A percentile compares a stretch with the other conserved stretches of the same genome.
Conservation (phyloP, 768 basidiomycete genomes). For the Sistotremastrum niveocremeum region DNA sequence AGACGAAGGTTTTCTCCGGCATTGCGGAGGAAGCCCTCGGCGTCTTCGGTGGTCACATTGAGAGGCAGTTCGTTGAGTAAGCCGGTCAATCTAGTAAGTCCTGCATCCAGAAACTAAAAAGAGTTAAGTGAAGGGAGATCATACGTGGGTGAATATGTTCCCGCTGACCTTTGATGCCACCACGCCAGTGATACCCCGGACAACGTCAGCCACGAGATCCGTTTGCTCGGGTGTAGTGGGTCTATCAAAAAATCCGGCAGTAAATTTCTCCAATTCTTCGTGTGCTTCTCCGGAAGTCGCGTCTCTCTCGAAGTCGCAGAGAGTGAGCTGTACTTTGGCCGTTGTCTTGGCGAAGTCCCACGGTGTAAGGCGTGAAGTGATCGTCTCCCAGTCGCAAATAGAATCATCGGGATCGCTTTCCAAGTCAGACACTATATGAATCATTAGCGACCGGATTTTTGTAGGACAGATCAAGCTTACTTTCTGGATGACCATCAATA, state of each 20-base stretch:
- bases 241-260: conserved; percentile 53
- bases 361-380: conserved; percentile 58
- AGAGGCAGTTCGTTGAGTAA: conserved; percentile 19
- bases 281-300: conserved; percentile 32
- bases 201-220: conserved; percentile 74
- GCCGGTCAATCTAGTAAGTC: conserved; percentile 31
- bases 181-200: conserved; percentile 47
- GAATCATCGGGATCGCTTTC: no score
- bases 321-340: conserved; percentile 62
- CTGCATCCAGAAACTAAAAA: no score
- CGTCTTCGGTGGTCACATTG: conserved; percentile 9
- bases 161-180: conserved; percentile 53
- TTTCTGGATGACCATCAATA: no score
- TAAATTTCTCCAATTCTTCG: conserved; percentile 50
- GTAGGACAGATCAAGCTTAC: not conserved
- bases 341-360: conserved; percentile 77
- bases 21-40: conserved; percentile 31
- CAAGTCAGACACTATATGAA: not conserved
- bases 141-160: no score
- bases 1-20: conserved; percentile 59
- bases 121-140: no score
- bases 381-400: conserved; percentile 42
- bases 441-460: not conserved
- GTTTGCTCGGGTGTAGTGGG: conserved; percentile 69
- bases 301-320: conserved; percentile 48